Conservation (phyloP, 768 basidiomycete species). For the Collybia nuda region DNA sequence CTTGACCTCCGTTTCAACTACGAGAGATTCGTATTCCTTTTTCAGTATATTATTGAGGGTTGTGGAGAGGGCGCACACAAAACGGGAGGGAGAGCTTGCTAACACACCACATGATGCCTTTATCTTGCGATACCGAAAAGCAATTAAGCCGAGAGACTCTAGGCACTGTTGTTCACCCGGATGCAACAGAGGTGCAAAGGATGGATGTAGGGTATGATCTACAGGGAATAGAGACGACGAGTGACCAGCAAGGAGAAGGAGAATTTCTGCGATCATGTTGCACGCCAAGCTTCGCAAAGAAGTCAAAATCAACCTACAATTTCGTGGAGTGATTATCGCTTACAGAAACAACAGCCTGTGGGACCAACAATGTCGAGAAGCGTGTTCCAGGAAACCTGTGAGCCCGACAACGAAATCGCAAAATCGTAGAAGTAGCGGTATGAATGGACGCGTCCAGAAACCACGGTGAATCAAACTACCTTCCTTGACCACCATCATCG, state of each 20-base stretch:
- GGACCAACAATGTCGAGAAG: not conserved
- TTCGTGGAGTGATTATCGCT: slow-evolving; percentile 1
- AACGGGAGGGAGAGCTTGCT: slow-evolving; percentile 64
- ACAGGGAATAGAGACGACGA: slow-evolving; percentile 77
- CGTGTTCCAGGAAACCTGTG: too few species aligned
- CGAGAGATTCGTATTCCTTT: slow-evolving; percentile 77
- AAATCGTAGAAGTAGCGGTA: too few species aligned
- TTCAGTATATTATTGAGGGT: slow-evolving; percentile 72
- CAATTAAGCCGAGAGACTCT: slow-evolving; percentile 76
- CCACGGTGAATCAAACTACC: not conserved
- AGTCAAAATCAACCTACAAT: not conserved
- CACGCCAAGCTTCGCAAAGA: slow-evolving; percentile 2
- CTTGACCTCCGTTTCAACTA: slow-evolving; percentile 80
- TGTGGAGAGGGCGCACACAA: slow-evolving; percentile 76
- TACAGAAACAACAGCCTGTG: not conserved
- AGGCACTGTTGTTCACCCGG: slow-evolving; percentile 87
- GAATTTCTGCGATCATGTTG: slow-evolving; percentile 84
- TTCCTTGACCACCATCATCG: slow-evolving; percentile 9
- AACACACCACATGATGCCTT: slow-evolving; percentile 52
- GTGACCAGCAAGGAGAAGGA: slow-evolving; percentile 86
- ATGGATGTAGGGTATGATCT: slow-evolving; percentile 58
- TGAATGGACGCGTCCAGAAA: not conserved
- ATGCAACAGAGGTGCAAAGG: slow-evolving; percentile 73
- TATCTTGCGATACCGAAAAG: slow-evolving; percentile 72
- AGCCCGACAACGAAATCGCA: too few species aligned